Evolutionary conservation across 139 green algal genomes (phyloP).

Genomic region (Volvox africanus): DNA sequence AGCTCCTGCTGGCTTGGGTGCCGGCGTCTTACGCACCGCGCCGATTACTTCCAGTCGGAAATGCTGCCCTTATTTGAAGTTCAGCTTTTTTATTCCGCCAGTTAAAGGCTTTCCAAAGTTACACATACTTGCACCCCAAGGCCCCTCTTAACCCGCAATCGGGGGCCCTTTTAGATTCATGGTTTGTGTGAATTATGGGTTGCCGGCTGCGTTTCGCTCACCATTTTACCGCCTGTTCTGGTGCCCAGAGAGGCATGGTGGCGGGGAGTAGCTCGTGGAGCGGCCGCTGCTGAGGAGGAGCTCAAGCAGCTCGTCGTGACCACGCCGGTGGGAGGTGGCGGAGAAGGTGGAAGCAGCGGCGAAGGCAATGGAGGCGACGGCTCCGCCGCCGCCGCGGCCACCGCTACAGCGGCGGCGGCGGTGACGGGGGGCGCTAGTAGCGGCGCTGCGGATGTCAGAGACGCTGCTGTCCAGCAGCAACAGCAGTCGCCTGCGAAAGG

Average conservation of each 20-base stretch:
- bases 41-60: no score
- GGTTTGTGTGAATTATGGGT: no score
- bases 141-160: no score
- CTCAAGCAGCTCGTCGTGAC: slow-evolving; percentile 7
- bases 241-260: slow-evolving; percentile 35
- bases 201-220: no score
- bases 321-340: not conserved
- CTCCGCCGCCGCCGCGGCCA: not conserved
- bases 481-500: not conserved
- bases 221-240: no score
- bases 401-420: not conserved
- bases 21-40: not conserved
- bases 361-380: not conserved
- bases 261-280: slow-evolving; percentile 24
- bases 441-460: not conserved
- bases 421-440: not conserved
- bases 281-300: not conserved
- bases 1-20: not conserved
- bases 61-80: not conserved
- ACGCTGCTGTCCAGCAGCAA: not conserved
- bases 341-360: not conserved
- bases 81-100: not conserved
- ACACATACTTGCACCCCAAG: no score
- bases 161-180: no score
- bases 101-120: no score